Evolutionary conservation across 352 stramenopile species (phyloP).

Genomic region (Phytophthora boehmeriae): DNA sequence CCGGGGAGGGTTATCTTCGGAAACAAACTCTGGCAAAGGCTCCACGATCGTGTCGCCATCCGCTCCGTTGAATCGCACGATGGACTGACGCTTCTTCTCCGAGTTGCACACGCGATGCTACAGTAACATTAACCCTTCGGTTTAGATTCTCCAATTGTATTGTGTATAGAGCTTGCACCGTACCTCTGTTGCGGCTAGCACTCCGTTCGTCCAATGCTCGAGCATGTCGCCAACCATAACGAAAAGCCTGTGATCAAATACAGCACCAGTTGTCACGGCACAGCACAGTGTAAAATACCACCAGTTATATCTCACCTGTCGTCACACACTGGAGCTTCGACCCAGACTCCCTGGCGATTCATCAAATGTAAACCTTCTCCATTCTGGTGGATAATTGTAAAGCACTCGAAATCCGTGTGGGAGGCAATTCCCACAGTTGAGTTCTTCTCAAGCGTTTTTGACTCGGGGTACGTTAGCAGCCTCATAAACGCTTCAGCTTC

Average conservation of each 20-base stretch:
- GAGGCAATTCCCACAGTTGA: conserved; percentile 79
- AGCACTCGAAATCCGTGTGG: conserved; percentile 88
- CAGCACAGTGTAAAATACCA: not conserved
- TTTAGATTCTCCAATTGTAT: conserved; percentile 4
- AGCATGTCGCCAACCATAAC: conserved; percentile 84
- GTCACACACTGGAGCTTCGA: conserved; percentile 71
- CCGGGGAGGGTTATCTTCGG: conserved; percentile 49
- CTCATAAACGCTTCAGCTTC: conserved; percentile 82
- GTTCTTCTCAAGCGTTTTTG: conserved; percentile 47
- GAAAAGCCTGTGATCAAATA: conserved; percentile 45
- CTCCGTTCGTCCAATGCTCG: conserved; percentile 83
- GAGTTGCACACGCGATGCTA: conserved; percentile 83
- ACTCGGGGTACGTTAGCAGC: conserved; percentile 74
- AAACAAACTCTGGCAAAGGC: conserved; percentile 66
- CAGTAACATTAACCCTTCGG: conserved; percentile 5
- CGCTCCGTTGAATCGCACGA: conserved; percentile 83
- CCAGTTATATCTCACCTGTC: conserved; percentile 50
- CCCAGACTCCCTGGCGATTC: conserved; percentile 63
- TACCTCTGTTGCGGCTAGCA: conserved; percentile 76
- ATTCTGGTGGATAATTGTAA: conserved; percentile 89
- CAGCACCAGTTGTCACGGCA: not conserved
- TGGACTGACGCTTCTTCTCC: conserved; percentile 78
- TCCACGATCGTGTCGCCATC: conserved; percentile 75
- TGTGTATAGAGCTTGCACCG: not conserved
- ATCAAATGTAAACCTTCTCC: conserved; percentile 70